Conservation (phyloP, 106 monocot genomes). For the Gastrodia elata region DNA sequence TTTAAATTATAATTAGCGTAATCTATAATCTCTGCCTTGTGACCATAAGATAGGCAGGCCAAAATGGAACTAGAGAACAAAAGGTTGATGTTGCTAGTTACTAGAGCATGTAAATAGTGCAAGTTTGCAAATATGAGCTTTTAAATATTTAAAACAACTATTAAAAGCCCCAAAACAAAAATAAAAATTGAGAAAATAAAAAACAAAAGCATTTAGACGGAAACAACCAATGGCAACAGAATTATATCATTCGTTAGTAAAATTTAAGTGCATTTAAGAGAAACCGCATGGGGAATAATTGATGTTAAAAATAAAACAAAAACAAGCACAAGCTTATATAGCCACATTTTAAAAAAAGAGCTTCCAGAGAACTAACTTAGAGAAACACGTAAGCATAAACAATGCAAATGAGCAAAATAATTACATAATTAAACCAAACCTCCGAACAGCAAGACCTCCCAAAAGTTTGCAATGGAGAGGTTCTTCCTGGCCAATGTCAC, state of each 20-base stretch:
- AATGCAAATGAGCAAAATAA: neutral
- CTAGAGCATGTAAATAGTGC: neutral
- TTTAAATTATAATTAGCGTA: neutral
- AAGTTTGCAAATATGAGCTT: neutral
- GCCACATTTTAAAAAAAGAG: neutral
- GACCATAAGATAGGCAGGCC: neutral
- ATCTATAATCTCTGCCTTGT: neutral
- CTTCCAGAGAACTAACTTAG: neutral
- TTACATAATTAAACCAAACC: neutral
- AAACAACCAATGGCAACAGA: neutral
- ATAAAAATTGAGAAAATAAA: neutral
- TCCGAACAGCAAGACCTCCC: constrained; percentile 15
- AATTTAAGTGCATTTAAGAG: neutral
- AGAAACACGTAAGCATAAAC: neutral
- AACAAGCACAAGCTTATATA: neutral
- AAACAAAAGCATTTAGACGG: neutral
- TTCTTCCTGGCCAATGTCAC: constrained; percentile 18
- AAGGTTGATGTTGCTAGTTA: neutral
- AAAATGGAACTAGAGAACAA: neutral
- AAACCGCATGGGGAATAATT: neutral
- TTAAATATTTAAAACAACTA: neutral
- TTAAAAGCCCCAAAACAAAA: neutral
- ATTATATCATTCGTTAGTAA: neutral
- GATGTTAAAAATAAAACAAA: neutral
- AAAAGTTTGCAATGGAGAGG: constrained; percentile 15